phyloP scores from a whole-genome alignment of 768 basidiomycete genomes.

The Neoboletus magnificus region DNA sequence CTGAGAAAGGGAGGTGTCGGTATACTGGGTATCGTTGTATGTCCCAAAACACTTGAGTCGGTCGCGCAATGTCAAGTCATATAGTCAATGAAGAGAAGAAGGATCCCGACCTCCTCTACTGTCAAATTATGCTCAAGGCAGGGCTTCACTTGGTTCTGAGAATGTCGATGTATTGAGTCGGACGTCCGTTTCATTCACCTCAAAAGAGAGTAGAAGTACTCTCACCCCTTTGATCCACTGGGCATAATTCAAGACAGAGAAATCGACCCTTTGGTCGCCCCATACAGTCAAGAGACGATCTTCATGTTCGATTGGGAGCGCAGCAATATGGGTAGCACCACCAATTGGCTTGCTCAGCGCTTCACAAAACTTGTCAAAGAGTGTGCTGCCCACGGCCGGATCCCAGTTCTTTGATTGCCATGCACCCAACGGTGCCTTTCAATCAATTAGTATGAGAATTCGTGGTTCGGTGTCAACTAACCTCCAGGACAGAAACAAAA shows the following conservation, averaged over 20 bases:
- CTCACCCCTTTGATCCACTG: slow-evolving; percentile 69
- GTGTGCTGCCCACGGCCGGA: slow-evolving; percentile 56
- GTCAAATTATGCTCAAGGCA: slow-evolving; percentile 47
- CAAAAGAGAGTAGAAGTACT: background rate
- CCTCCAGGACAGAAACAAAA: slow-evolving; percentile 67
- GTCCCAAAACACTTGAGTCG: slow-evolving; percentile 79
- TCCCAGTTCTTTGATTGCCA: slow-evolving; percentile 94
- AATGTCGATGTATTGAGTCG: background rate
- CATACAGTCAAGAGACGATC: slow-evolving; percentile 47
- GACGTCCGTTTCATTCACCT: background rate
- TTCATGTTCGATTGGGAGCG: slow-evolving; percentile 46
- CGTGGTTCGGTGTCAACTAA: slow-evolving; percentile 33
- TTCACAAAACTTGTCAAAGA: slow-evolving; percentile 68
- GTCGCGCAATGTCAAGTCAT: background rate
- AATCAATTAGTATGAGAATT: slow-evolving; percentile 1
- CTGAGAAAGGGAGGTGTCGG: slow-evolving; percentile 57
- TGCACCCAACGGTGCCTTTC: slow-evolving; percentile 54
- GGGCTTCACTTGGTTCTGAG: slow-evolving; percentile 50
- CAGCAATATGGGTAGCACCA: slow-evolving; percentile 31
- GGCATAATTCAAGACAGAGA: slow-evolving; percentile 69
- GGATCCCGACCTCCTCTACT: slow-evolving; percentile 47
- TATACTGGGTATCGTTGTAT: slow-evolving; percentile 63
- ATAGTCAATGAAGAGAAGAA: background rate
- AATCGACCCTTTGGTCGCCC: slow-evolving; percentile 49
- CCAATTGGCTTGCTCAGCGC: slow-evolving; percentile 46